Evolutionary conservation across 805 yeast genomes (phyloP).

Genomic region (Hanseniaspora thailandica): DNA sequence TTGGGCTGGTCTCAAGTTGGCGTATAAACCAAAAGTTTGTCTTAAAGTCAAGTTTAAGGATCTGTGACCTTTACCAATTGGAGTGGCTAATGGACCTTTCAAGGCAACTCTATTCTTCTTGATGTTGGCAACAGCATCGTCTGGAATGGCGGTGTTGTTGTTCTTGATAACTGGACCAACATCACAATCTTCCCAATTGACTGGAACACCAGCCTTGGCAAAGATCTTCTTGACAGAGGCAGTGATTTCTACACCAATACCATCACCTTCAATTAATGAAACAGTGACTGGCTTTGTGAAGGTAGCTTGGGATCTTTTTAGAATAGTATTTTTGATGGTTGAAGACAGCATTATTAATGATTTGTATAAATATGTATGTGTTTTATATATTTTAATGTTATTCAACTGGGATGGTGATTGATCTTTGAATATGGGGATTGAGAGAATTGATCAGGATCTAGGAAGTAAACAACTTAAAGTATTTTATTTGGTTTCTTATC

Average conservation of each 20-base stretch:
- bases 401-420: too few relatives aligned
- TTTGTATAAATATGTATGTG: too few relatives aligned
- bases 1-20: constrained; percentile 95
- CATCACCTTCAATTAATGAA: constrained; percentile 96
- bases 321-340: neutral
- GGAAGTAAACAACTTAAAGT: too few relatives aligned
- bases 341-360: constrained; percentile 7
- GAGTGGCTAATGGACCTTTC: constrained; percentile 97
- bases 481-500: too few relatives aligned
- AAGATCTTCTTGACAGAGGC: constrained; percentile 87
- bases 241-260: constrained; percentile 93
- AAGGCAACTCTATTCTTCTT: constrained; percentile 88
- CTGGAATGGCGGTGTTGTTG: constrained; percentile 89
- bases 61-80: constrained; percentile 97
- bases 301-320: constrained; percentile 21
- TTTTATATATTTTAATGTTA: too few relatives aligned
- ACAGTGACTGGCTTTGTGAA: constrained; percentile 64
- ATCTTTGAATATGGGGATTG: too few relatives aligned
- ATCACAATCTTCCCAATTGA: constrained; percentile 94
- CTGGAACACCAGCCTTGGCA: constrained; percentile 88
- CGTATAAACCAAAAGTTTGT: constrained; percentile 90
- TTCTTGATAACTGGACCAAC: constrained; percentile 86
- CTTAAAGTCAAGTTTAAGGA: constrained; percentile 94
- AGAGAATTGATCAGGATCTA: too few relatives aligned
- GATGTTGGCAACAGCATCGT: constrained; percentile 82